Evolutionary conservation across 1,139 yeast genomes (phyloP).

Genomic region (Candida sojae): DNA sequence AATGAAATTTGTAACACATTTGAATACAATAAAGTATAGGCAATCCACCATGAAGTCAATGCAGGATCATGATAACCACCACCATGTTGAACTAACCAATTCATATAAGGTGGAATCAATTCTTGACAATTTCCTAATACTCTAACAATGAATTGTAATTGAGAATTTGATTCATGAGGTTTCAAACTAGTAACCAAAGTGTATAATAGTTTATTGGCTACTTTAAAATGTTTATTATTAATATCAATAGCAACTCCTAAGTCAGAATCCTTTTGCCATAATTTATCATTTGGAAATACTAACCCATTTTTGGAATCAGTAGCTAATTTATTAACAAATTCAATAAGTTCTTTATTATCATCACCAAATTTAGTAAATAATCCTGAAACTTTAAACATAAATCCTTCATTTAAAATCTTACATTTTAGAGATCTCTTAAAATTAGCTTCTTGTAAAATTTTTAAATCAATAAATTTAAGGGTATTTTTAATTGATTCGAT

Average conservation of each 20-base stretch:
- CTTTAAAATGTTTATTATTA: conserved; percentile 51
- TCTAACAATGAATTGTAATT: conserved; percentile 55
- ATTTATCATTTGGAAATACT: conserved; percentile 58
- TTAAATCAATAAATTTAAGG: conserved; percentile 48
- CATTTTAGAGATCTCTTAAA: conserved; percentile 73
- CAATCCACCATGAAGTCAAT: conserved; percentile 79
- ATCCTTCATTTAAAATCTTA: conserved; percentile 77
- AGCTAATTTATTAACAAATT: conserved; percentile 52
- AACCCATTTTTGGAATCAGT: conserved; percentile 62
- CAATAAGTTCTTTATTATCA: conserved; percentile 27
- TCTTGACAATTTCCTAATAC: conserved; percentile 63
- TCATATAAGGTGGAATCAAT: conserved; percentile 70
- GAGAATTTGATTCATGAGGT: conserved; percentile 77
- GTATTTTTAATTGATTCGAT: conserved; percentile 39
- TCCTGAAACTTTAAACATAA: conserved; percentile 58
- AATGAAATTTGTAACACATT: conserved; percentile 57
- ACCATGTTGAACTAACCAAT: conserved; percentile 52
- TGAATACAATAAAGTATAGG: conserved; percentile 64
- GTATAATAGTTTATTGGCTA: conserved; percentile 68
- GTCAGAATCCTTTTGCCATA: conserved; percentile 44
- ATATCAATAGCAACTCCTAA: conserved; percentile 33
- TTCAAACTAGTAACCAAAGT: conserved; percentile 65
- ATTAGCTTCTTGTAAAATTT: conserved; percentile 58
- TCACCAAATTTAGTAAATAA: conserved; percentile 42
- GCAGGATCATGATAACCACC: conserved; percentile 71